Conservation (phyloP, 306 rosid genomes). For the Prunus armeniaca region DNA sequence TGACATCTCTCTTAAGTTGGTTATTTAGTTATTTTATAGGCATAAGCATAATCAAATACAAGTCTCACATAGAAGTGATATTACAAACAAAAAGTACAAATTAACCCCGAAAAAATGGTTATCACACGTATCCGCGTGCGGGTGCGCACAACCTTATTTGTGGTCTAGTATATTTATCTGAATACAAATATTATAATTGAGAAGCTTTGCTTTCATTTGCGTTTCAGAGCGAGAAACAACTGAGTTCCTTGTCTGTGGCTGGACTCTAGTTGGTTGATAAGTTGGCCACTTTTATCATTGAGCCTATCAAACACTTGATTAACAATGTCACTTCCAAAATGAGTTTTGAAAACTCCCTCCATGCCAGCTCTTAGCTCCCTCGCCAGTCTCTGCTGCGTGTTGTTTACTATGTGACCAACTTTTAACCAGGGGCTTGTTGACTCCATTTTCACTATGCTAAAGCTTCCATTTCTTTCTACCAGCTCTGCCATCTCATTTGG, state of each 20-base stretch:
- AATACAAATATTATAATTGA: not conserved
- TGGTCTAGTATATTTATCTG: not conserved
- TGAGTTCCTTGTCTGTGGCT: not conserved
- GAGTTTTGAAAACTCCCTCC: not conserved
- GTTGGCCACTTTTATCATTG: not conserved
- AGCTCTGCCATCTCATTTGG: not conserved
- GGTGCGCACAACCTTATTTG: not conserved
- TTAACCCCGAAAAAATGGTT: not conserved
- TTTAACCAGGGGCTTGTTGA: not conserved
- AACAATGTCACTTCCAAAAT: slow-evolving; percentile 3
- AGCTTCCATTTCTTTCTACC: slow-evolving; percentile 5
- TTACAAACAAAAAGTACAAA: not conserved
- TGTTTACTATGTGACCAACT: not conserved
- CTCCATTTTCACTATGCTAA: slow-evolving; percentile 5
- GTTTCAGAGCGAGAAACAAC: slow-evolving; percentile 1
- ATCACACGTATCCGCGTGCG: not conserved
- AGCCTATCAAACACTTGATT: slow-evolving; percentile 2
- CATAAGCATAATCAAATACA: too few species aligned
- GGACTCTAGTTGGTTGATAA: not conserved
- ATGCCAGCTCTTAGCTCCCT: not conserved
- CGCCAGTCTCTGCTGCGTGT: not conserved
- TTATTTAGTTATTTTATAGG: too few species aligned
- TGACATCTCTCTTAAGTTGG: too few species aligned
- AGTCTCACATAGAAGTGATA: not conserved
- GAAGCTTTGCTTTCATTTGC: not conserved